Conservation (phyloP, 176 grass and related monocot species). For the Carex littledalei region DNA sequence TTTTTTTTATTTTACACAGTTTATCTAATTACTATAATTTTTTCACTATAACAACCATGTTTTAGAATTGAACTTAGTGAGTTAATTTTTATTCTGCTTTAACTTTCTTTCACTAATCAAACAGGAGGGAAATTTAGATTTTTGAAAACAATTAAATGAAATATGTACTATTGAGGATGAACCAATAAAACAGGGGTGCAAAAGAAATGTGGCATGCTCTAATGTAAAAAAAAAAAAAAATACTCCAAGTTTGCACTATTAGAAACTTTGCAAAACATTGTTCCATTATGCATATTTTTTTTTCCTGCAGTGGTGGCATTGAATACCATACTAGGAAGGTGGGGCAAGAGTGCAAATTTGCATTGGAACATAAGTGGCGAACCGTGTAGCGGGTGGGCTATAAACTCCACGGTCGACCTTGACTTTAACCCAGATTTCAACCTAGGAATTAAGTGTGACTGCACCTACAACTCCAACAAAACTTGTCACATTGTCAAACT, state of each 20-base stretch:
- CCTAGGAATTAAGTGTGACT: constrained; percentile 30
- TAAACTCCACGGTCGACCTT: not conserved
- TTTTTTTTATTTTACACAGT: too few species aligned
- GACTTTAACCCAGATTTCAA: not conserved
- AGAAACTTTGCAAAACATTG: not conserved
- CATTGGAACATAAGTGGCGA: constrained; percentile 38
- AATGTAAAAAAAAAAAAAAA: not conserved
- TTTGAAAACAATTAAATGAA: not conserved
- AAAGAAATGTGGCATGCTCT: not conserved
- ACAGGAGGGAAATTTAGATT: not conserved
- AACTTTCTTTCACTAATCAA: not conserved
- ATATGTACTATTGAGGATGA: not conserved
- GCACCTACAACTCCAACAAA: constrained; percentile 16
- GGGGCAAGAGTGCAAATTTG: not conserved
- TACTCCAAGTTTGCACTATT: not conserved
- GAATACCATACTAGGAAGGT: constrained; percentile 25
- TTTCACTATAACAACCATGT: not conserved
- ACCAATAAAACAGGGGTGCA: not conserved
- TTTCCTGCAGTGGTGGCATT: constrained; percentile 22
- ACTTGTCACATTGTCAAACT: constrained; percentile 29
- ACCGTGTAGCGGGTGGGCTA: constrained; percentile 29
- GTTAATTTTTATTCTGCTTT: not conserved
- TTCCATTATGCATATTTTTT: too few species aligned
- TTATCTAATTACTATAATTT: too few species aligned
- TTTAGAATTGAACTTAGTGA: not conserved